phyloP scores from a whole-genome alignment of 2,329 filamentous ascomycete genomes.

The Tolypocladium tropicale region DNA sequence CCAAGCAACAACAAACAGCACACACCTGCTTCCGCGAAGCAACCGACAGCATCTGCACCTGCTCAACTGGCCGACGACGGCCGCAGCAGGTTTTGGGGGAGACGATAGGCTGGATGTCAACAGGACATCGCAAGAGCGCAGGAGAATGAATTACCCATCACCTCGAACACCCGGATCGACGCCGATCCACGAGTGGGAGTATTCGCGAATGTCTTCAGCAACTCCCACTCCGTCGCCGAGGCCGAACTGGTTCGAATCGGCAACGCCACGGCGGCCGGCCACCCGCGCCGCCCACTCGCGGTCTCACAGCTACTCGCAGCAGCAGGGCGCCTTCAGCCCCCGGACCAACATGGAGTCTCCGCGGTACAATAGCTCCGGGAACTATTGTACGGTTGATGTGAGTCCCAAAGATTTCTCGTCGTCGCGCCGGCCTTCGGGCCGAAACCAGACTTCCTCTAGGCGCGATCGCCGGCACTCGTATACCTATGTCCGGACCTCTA shows the following conservation, averaged over 20 bases:
- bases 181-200: conserved; percentile 41
- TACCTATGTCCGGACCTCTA: conserved; percentile 49
- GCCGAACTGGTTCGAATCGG: conserved; percentile 36
- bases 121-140: conserved; percentile 20
- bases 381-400: conserved; percentile 58
- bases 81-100: neutral
- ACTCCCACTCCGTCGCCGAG: conserved; percentile 48
- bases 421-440: conserved; percentile 27
- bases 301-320: conserved; percentile 27
- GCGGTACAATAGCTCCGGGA: conserved; percentile 51
- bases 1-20: neutral
- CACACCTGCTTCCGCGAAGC: neutral
- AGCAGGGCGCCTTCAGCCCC: conserved; percentile 25
- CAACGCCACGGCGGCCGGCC: conserved; percentile 41
- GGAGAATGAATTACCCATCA: conserved; percentile 29
- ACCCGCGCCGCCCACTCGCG: conserved; percentile 35
- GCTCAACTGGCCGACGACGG: neutral
- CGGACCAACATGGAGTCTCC: conserved; percentile 44
- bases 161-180: conserved; percentile 34
- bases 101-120: conserved; percentile 15
- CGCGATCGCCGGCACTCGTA: conserved; percentile 47
- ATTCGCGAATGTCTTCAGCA: conserved; percentile 41
- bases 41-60: neutral
- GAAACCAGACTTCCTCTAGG: conserved; percentile 23
- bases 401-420: conserved; percentile 44